phyloP scores from a whole-genome alignment of 768 basidiomycete genomes.

The Boletus bicolor region DNA sequence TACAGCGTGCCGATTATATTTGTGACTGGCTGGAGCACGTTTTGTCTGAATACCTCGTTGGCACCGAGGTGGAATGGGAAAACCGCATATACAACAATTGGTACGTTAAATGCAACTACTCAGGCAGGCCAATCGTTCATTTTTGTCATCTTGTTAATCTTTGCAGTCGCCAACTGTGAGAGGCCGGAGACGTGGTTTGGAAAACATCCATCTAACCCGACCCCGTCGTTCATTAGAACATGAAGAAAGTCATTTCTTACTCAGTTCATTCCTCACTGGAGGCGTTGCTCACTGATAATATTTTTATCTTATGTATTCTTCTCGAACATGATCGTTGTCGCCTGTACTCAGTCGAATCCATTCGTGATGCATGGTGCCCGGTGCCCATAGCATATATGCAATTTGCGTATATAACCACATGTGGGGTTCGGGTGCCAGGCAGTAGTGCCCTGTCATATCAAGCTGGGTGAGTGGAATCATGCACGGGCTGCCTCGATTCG shows the following conservation, averaged over 20 bases:
- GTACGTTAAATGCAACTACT: slow-evolving; percentile 15
- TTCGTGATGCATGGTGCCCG: not conserved
- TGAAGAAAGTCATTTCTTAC: slow-evolving; percentile 1
- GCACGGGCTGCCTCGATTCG: slow-evolving; percentile 81
- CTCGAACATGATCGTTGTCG: slow-evolving; percentile 2
- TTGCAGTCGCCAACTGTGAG: slow-evolving; percentile 12
- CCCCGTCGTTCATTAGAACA: not conserved
- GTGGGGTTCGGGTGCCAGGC: slow-evolving; percentile 7
- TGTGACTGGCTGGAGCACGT: slow-evolving; percentile 40
- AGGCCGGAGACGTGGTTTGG: not conserved
- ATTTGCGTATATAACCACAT: slow-evolving; percentile 30
- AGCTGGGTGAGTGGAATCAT: slow-evolving; percentile 33
- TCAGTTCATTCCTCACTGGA: not conserved
- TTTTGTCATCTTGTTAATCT: not conserved
- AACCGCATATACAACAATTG: slow-evolving; percentile 26
- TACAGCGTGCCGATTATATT: slow-evolving; percentile 34
- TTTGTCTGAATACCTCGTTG: slow-evolving; percentile 25
- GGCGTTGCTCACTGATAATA: not conserved
- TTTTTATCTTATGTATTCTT: slow-evolving; percentile 9
- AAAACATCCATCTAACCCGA: not conserved
- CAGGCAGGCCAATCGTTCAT: not conserved
- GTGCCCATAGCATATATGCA: slow-evolving; percentile 30
- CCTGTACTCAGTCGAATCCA: not conserved
- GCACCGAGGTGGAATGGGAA: slow-evolving; percentile 30
- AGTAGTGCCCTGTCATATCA: slow-evolving; percentile 13